Percentiles rank a stretch among this genome's conserved stretches.
Evolutionary conservation across 2,329 filamentous ascomycete species (phyloP).

Genomic region (Diaporthe nobilis): DNA sequence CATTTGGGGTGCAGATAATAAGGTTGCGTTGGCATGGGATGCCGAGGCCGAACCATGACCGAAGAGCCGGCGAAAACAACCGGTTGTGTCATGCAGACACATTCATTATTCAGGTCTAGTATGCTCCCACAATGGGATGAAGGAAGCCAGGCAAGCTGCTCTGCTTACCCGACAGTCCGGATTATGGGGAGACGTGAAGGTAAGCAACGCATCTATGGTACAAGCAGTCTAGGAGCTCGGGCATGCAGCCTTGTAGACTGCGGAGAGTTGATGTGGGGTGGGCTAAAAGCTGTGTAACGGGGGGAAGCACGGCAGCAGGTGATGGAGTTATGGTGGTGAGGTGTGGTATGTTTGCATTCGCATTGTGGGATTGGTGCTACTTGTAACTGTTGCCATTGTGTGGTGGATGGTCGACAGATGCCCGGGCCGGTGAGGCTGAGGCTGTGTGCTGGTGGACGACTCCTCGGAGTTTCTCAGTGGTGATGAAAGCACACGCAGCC

Average conservation of each 20-base stretch:
- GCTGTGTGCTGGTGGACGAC: background rate
- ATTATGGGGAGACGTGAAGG: background rate
- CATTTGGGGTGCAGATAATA: background rate
- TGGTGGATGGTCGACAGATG: conserved; percentile 38
- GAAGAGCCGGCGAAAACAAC: conserved; percentile 15
- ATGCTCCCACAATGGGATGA: background rate
- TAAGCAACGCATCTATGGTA: background rate
- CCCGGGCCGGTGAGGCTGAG: conserved; percentile 26
- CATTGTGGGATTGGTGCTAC: background rate
- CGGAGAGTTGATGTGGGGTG: background rate
- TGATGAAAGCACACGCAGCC: too few species aligned
- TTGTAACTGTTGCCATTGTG: background rate
- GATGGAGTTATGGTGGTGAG: background rate
- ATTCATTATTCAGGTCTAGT: background rate
- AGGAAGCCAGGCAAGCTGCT: background rate
- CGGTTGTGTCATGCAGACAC: background rate
- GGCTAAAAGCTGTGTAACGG: background rate
- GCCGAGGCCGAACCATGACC: conserved; percentile 20
- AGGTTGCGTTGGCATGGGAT: background rate
- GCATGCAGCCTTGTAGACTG: background rate
- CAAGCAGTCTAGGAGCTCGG: background rate
- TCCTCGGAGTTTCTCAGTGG: background rate
- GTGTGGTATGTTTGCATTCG: background rate
- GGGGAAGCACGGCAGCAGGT: background rate
- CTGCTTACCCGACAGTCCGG: conserved; percentile 15